Evolutionary conservation across 2,329 filamentous ascomycete species (phyloP).

Genomic region (Calonectria pseudoturangicola): DNA sequence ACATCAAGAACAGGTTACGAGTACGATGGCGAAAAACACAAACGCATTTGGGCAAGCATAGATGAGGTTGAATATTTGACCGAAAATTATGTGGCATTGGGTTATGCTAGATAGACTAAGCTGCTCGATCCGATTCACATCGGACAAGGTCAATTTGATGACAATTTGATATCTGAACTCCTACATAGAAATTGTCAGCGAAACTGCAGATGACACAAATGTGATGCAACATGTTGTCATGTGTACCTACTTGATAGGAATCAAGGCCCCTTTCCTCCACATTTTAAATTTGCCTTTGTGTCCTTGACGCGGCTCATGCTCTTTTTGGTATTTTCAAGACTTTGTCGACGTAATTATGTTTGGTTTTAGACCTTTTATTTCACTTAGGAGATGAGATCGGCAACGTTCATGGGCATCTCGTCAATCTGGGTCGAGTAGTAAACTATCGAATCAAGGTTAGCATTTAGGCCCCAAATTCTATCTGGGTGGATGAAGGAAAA

Average conservation of each 20-base stretch:
- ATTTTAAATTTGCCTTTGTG: conserved; percentile 40
- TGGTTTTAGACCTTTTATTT: neutral
- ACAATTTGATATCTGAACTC: conserved; percentile 26
- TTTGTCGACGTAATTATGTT: conserved; percentile 12
- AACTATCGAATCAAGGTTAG: conserved; percentile 71
- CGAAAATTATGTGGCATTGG: conserved; percentile 27
- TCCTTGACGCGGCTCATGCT: conserved; percentile 43
- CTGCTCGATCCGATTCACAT: neutral
- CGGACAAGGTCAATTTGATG: conserved; percentile 1
- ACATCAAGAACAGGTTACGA: neutral
- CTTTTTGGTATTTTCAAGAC: conserved; percentile 5
- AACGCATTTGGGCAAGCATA: neutral
- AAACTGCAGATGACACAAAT: neutral
- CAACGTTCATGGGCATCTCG: conserved; percentile 98
- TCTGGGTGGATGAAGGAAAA: neutral
- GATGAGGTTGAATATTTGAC: neutral
- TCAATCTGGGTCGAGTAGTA: conserved; percentile 98
- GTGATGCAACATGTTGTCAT: too few relatives aligned
- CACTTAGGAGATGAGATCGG: conserved; percentile 72
- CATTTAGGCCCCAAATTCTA: conserved; percentile 23
- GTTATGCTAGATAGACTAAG: conserved; percentile 25
- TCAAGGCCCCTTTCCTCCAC: conserved; percentile 58
- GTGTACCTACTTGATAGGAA: conserved; percentile 48
- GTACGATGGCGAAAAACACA: neutral
- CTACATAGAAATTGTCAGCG: conserved; percentile 22